A percentile compares a stretch with the other conserved stretches of the same genome.
Conservation (phyloP, 23 red algal genomes). For the Gracilariopsis chorda region DNA sequence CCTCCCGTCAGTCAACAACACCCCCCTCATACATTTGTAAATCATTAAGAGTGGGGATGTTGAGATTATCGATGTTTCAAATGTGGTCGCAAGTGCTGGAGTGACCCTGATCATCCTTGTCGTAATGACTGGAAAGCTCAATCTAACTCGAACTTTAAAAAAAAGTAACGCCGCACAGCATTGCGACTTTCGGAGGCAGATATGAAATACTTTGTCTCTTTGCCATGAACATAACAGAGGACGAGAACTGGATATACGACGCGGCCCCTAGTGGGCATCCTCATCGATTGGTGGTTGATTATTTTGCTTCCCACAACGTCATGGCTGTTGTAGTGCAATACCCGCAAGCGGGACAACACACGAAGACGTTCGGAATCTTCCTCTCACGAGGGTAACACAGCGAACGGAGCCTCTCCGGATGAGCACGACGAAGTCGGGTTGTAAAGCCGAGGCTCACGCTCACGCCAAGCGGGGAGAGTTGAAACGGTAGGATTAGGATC, state of each 20-base stretch:
- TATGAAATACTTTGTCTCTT: background rate
- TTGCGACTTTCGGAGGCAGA: background rate
- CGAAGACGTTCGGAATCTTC: too few relatives aligned
- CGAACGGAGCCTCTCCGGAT: too few relatives aligned
- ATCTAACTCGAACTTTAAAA: background rate
- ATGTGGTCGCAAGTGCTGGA: background rate
- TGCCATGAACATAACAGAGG: background rate
- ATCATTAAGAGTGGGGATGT: too few relatives aligned
- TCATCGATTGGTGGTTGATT: background rate
- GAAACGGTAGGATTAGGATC: too few relatives aligned
- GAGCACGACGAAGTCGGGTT: too few relatives aligned
- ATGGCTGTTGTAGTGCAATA: too few relatives aligned
- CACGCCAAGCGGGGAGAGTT: too few relatives aligned
- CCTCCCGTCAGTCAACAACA: too few relatives aligned
- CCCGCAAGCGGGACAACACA: too few relatives aligned
- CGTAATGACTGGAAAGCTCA: background rate
- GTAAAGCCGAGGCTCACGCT: too few relatives aligned
- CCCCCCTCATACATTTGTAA: too few relatives aligned
- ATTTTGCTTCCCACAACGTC: background rate
- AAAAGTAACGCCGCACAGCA: background rate
- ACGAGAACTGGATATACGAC: background rate
- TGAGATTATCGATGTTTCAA: constrained; percentile 18
- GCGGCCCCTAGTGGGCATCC: background rate
- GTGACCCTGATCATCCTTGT: background rate
- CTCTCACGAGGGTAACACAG: too few relatives aligned